Conservation (phyloP, 75 land plant species). For the Sequoia sempervirens region DNA sequence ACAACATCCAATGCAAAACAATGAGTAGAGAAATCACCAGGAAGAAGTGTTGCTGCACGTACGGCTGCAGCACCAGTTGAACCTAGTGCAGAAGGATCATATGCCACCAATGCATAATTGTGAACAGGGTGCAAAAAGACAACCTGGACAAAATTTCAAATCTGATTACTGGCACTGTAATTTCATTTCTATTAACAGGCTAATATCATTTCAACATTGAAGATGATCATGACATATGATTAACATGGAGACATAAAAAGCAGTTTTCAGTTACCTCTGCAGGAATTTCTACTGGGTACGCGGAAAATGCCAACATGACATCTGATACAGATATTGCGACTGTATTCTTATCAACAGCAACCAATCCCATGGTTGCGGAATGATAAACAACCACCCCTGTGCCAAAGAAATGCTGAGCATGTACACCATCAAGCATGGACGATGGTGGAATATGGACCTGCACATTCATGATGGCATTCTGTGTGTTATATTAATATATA, state of each 20-base stretch:
- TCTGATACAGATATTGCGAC: slow-evolving; percentile 91
- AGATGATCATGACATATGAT: neutral
- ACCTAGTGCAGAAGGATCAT: slow-evolving; percentile 77
- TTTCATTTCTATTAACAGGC: neutral
- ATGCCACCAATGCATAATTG: slow-evolving; percentile 89
- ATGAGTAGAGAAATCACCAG: slow-evolving; percentile 38
- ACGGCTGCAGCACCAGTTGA: slow-evolving; percentile 65
- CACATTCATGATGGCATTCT: slow-evolving; percentile 4
- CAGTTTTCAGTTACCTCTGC: slow-evolving; percentile 54
- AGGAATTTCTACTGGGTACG: slow-evolving; percentile 94
- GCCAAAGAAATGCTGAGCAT: slow-evolving; percentile 87
- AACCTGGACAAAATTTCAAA: slow-evolving; percentile 34
- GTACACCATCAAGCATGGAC: slow-evolving; percentile 93
- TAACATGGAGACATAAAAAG: neutral
- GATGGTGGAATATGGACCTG: slow-evolving; percentile 96
- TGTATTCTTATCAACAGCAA: slow-evolving; percentile 90
- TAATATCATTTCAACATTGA: neutral
- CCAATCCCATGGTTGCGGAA: slow-evolving; percentile 71
- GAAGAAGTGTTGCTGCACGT: slow-evolving; percentile 74
- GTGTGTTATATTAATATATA: neutral
- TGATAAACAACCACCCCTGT: slow-evolving; percentile 90
- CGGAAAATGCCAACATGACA: slow-evolving; percentile 94
- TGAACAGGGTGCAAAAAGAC: slow-evolving; percentile 95
- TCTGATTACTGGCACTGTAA: slow-evolving; percentile 2
- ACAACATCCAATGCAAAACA: neutral